Percentiles rank a stretch among this genome's conserved stretches.
Evolutionary conservation across 768 basidiomycete genomes (phyloP).

Genomic region (Rhodocollybia butyracea): DNA sequence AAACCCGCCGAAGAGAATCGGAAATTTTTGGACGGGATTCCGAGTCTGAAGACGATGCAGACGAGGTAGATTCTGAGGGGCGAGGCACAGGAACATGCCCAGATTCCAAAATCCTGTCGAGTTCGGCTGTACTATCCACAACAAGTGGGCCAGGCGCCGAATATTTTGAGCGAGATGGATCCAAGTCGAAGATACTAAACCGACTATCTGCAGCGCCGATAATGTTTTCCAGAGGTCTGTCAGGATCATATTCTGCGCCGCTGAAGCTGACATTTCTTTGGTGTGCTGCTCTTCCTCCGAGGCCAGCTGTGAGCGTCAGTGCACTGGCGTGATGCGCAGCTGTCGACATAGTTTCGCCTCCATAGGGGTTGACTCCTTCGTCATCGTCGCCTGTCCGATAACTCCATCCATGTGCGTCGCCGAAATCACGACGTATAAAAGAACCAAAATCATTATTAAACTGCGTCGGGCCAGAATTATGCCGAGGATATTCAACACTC

Average conservation of each 20-base stretch:
- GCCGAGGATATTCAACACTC: slow-evolving; percentile 71
- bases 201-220: slow-evolving; percentile 55
- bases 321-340: slow-evolving; percentile 88
- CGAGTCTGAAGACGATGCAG: slow-evolving; percentile 49
- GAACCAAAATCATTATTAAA: slow-evolving; percentile 56
- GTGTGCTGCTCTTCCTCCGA: slow-evolving; percentile 48
- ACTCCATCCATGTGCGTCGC: slow-evolving; percentile 56
- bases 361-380: slow-evolving; percentile 65
- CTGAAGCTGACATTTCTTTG: slow-evolving; percentile 45
- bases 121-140: slow-evolving; percentile 58
- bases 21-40: slow-evolving; percentile 63
- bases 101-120: slow-evolving; percentile 58
- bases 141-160: slow-evolving; percentile 54
- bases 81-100: slow-evolving; percentile 37
- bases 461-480: slow-evolving; percentile 62
- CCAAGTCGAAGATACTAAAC: slow-evolving; percentile 54
- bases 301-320: slow-evolving; percentile 81
- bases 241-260: slow-evolving; percentile 84
- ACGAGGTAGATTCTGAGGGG: slow-evolving; percentile 38
- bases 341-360: slow-evolving; percentile 73
- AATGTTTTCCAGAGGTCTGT: slow-evolving; percentile 72
- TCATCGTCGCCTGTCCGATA: slow-evolving; percentile 57
- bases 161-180: slow-evolving; percentile 48
- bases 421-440: slow-evolving; percentile 57
- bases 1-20: slow-evolving; percentile 66